Base-by-base conservation (phyloP, 768 basidiomycete genomes). In the Coprinellus micaceus region DNA sequence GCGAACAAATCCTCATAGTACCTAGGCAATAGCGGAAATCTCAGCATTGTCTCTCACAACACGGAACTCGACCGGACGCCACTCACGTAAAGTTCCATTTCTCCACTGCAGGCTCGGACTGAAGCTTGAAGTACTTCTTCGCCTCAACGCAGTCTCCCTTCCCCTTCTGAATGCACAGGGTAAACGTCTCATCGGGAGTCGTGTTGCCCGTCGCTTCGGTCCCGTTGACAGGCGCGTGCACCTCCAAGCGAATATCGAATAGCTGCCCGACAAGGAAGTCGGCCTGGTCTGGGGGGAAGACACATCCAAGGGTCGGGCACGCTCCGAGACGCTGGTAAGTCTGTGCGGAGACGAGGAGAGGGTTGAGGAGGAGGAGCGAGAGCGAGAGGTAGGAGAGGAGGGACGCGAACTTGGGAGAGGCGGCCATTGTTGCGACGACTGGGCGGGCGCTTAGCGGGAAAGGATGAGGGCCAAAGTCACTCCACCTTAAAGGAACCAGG, bases 1-100 rank as follows among this genome's bases (percentile, higher is more conserved):
- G 75, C 74, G 51, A 75, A 76, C n/a, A 77, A 64, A 58, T 77
- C 76, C 60, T 77, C 76, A 47, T 63, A 77, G 60, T 74, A 77
- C 13, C 75, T 77, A n/a, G n/a, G 30, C 4, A 36, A 47, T 36
- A 28, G 21, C 21, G 24, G 2, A 36, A 22, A 47, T n/a, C 36
- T 43, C 40, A 43, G 40, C 40, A 5, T 43, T 15, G 10, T 17
- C 40, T 21, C 13, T 9, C 22, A 29, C 50, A 29, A 43, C 39
- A 28, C 19, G 24, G 25, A 44, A 26, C 52, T 37, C 15, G 19
- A 45, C 47, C 17, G 9, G n/a, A 46, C 26, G 33, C 22, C 12
- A 64, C 73, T 33, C 56, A 76, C 76, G 67, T 64, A 64, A 77
- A 77, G 12, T 65, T 63, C 75, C 75, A 77, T 41, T 72, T 74